These are phyloP conservation scores for Collybiopsis luxurians DNA, from an alignment of 768 basidiomycete genomes.

Conservation along the genomic window DNA sequence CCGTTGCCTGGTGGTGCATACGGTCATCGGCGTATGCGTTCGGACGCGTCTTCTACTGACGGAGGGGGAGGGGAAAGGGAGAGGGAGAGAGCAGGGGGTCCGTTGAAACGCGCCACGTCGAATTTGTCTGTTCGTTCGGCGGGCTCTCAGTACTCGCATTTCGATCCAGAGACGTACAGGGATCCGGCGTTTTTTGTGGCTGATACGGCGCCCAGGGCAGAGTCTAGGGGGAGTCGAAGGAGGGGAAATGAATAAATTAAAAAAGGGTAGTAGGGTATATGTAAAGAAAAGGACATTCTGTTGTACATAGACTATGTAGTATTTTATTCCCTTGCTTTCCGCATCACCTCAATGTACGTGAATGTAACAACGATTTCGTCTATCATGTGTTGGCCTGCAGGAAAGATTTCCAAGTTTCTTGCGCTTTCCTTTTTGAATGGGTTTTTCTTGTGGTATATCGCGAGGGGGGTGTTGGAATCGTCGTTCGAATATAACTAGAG, in stretches of 20 bases:
- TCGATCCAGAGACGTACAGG: constrained; percentile 4
- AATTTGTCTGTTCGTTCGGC: not conserved
- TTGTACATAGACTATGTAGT: too few species aligned
- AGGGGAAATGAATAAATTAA: too few species aligned
- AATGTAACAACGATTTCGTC: not conserved
- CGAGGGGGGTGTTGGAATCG: constrained; percentile 14
- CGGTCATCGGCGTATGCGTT: not conserved
- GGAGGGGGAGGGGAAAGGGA: not conserved
- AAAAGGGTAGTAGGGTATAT: too few species aligned
- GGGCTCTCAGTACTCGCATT: constrained; percentile 2
- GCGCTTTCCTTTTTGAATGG: not conserved
- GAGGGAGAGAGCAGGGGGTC: not conserved
- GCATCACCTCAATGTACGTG: too few species aligned
- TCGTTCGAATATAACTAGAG: constrained; percentile 12
- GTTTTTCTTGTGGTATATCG: not conserved
- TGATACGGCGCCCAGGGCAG: not conserved
- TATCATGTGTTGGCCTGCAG: not conserved
- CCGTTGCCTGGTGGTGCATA: not conserved
- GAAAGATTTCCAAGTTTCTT: not conserved
- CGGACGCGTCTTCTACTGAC: not conserved
- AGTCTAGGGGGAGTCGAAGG: not conserved
- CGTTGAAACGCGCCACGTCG: not conserved
- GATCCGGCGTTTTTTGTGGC: not conserved
- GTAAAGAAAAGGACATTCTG: too few species aligned
- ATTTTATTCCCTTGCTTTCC: too few species aligned